phyloP scores from a whole-genome alignment of 164 flowering plant species.

The Tinospora cordifolia region DNA sequence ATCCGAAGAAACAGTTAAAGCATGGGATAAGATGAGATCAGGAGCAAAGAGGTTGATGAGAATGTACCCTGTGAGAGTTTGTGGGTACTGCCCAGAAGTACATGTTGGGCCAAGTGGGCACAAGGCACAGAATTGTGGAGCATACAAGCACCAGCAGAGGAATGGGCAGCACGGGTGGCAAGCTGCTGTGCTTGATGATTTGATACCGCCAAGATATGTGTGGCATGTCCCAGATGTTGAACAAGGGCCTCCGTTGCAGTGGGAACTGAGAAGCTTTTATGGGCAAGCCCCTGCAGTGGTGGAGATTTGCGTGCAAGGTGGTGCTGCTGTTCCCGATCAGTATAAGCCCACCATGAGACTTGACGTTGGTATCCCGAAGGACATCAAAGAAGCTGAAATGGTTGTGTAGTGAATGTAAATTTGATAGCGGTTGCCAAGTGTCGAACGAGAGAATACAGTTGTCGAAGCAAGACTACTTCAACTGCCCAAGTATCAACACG shows the following conservation, averaged over 20 bases:
- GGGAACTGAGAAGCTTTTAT: conserved; percentile 73
- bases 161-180: conserved; percentile 99
- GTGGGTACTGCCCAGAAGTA: conserved; percentile 95
- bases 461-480: no score
- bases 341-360: conserved; percentile 88
- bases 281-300: conserved; percentile 96
- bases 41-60: conserved; percentile 80
- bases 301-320: conserved; percentile 90
- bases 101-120: conserved; percentile 88
- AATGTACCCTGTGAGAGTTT: conserved; percentile 73
- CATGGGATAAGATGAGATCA: conserved; percentile 74
- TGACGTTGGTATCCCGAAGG: conserved; percentile 77
- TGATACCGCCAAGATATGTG: conserved; percentile 86
- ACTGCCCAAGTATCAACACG: no score
- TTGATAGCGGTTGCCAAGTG: no score
- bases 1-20: conserved; percentile 69
- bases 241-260: conserved; percentile 49
- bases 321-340: conserved; percentile 73
- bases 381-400: conserved; percentile 78
- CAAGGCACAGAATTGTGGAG: conserved; percentile 94
- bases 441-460: no score
- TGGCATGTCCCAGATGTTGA: conserved; percentile 87
- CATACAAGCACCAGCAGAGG: conserved; percentile 87
- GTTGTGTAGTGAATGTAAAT: conserved; percentile 26
- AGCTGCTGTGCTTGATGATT: conserved; percentile 68